These are phyloP conservation scores for Leptographium radiaticola DNA, from an alignment of 2,329 filamentous ascomycete genomes.

Conservation along the genomic window DNA sequence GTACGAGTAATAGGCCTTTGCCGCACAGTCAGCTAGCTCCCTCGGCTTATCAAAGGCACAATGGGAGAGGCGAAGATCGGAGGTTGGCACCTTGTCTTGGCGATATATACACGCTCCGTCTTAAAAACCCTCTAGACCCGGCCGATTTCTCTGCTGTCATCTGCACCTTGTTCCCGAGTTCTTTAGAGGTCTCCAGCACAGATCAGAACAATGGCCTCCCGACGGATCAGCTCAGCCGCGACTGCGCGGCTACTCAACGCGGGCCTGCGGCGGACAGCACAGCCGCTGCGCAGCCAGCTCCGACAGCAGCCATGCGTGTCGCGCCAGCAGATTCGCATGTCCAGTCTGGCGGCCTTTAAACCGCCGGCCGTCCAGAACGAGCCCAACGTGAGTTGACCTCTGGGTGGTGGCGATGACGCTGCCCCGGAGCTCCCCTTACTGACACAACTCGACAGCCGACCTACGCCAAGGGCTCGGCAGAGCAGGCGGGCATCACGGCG, in stretches of 20 bases:
- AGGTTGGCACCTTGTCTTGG: background rate
- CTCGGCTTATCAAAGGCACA: background rate
- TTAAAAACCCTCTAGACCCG: background rate
- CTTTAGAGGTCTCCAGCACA: too few species aligned
- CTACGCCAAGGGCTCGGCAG: conserved; percentile 71
- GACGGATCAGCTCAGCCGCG: conserved; percentile 6
- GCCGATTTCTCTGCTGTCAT: too few species aligned
- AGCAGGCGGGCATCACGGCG: conserved; percentile 62
- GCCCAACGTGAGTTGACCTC: conserved; percentile 60
- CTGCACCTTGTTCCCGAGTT: too few species aligned
- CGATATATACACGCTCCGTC: too few species aligned
- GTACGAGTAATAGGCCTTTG: background rate
- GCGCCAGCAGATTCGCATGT: conserved; percentile 17
- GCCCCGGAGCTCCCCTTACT: too few species aligned
- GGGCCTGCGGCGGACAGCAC: conserved; percentile 2
- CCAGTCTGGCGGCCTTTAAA: conserved; percentile 73
- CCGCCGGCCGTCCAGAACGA: conserved; percentile 81
- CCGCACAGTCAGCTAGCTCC: background rate
- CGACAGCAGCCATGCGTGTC: background rate
- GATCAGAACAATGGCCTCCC: conserved; percentile 9
- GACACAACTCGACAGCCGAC: conserved; percentile 51
- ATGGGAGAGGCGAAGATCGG: background rate
- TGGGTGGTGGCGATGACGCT: conserved; percentile 10
- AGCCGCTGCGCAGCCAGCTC: background rate
- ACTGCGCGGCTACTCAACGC: conserved; percentile 6